Evolutionary conservation across 2,329 filamentous ascomycete genomes (phyloP).

Genomic region (Rhinocladiella mackenziei): DNA sequence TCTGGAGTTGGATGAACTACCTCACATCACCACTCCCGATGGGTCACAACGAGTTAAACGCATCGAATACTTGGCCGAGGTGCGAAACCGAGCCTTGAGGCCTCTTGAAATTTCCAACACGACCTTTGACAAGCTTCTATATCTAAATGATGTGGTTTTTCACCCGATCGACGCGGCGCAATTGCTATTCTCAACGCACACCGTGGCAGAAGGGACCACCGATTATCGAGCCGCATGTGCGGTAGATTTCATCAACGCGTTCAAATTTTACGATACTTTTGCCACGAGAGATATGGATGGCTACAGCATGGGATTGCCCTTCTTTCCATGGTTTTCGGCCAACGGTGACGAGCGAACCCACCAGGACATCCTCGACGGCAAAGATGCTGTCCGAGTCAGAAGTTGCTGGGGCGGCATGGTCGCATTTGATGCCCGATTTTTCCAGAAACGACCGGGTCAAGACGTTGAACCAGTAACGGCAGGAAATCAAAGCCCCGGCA

Average conservation of each 20-base stretch:
- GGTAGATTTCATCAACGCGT: slow-evolving; percentile 68
- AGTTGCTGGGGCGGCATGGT: slow-evolving; percentile 77
- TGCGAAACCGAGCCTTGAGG: slow-evolving; percentile 65
- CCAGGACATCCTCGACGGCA: slow-evolving; percentile 58
- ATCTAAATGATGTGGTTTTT: slow-evolving; percentile 65
- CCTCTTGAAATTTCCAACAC: slow-evolving; percentile 52
- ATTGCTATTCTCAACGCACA: slow-evolving; percentile 59
- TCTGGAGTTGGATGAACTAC: slow-evolving; percentile 54
- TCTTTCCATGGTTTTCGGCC: slow-evolving; percentile 67
- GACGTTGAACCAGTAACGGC: slow-evolving; percentile 14
- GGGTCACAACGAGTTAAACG: slow-evolving; percentile 64
- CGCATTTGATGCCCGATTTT: slow-evolving; percentile 46
- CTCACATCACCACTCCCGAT: slow-evolving; percentile 58
- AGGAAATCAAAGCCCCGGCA: slow-evolving; percentile 21
- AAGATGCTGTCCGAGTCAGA: slow-evolving; percentile 60
- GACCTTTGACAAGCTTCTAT: slow-evolving; percentile 55
- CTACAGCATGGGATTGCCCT: slow-evolving; percentile 63
- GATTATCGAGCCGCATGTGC: slow-evolving; percentile 68
- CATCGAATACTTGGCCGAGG: slow-evolving; percentile 68
- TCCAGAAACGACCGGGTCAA: slow-evolving; percentile 34
- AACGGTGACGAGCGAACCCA: slow-evolving; percentile 52
- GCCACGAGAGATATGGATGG: slow-evolving; percentile 68
- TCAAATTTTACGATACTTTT: slow-evolving; percentile 75
- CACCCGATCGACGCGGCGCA: slow-evolving; percentile 57
- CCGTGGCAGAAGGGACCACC: slow-evolving; percentile 47